These are phyloP conservation scores for Apiotrichum montevideense DNA, from an alignment of 1,284 basidiomycete genomes.

Conservation along the genomic window DNA sequence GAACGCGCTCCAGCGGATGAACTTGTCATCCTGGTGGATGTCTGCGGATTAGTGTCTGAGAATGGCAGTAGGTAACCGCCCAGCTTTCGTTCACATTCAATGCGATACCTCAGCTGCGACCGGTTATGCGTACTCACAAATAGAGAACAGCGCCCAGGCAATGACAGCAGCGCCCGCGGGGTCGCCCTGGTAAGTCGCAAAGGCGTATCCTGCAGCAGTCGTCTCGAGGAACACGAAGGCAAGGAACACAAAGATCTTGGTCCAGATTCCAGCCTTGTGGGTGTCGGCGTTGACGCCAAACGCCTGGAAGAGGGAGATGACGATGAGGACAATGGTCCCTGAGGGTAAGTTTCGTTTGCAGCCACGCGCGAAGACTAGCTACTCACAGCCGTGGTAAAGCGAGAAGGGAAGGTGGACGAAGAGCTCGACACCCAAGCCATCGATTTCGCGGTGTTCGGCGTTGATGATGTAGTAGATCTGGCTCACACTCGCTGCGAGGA, in stretches of 20 bases:
- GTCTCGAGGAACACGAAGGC: constrained; percentile 86
- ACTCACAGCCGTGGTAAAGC: constrained; percentile 78
- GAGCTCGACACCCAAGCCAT: constrained; percentile 62
- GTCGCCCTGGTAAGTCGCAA: constrained; percentile 81
- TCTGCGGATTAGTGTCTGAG: constrained; percentile 38
- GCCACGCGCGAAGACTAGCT: background rate
- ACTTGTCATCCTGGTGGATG: constrained; percentile 56
- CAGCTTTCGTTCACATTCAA: no score
- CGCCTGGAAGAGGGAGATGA: constrained; percentile 82
- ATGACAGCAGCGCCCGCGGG: constrained; percentile 47
- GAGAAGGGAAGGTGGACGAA: constrained; percentile 65
- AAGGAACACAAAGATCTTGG: constrained; percentile 89
- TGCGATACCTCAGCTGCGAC: no score
- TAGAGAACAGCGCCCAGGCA: constrained; percentile 45
- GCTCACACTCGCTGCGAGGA: constrained; percentile 53
- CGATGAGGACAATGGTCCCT: constrained; percentile 78
- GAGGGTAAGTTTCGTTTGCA: background rate
- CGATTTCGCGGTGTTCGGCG: constrained; percentile 61
- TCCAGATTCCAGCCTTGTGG: constrained; percentile 72
- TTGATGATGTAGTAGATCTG: constrained; percentile 89
- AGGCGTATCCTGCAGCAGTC: constrained; percentile 84
- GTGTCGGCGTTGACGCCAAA: constrained; percentile 71
- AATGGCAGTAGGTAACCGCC: no score
- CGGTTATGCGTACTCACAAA: constrained; percentile 27
- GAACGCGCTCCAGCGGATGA: constrained; percentile 84